Conservation (phyloP, 208 protist genomes). For the Ichthyophonus hoferi region DNA sequence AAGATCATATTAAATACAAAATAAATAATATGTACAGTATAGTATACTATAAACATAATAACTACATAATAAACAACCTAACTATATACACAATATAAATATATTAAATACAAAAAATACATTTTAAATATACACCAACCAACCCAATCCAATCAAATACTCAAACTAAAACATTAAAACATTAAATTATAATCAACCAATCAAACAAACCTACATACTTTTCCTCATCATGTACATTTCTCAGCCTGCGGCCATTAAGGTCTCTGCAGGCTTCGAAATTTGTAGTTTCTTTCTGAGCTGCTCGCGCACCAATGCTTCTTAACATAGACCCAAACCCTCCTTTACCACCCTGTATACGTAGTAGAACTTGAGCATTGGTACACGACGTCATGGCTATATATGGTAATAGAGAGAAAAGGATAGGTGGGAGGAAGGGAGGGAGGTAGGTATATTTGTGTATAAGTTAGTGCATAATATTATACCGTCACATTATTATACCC, state of each 20-base stretch:
- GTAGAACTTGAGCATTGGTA: background rate
- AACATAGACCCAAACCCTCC: slow-evolving; percentile 29
- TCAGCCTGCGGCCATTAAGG: background rate
- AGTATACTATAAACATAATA: no score
- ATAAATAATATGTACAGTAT: no score
- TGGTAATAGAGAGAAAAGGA: background rate
- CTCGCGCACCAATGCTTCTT: background rate
- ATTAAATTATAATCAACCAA: no score
- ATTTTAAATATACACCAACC: no score
- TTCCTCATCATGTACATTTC: slow-evolving; percentile 24
- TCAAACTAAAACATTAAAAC: no score
- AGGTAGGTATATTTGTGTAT: background rate
- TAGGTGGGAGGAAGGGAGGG: background rate
- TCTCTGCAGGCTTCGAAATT: slow-evolving; percentile 29
- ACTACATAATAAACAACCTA: no score
- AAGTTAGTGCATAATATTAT: no score
- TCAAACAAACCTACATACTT: background rate
- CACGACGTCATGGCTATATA: background rate
- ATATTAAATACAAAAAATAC: no score
- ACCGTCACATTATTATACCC: no score
- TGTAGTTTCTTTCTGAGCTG: slow-evolving; percentile 22
- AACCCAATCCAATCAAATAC: no score
- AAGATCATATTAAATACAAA: no score
- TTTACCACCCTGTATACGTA: background rate
- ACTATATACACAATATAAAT: no score